Evolutionary conservation across 2,329 filamentous ascomycete genomes (phyloP).

Genomic region (Diaporthe vaccinii): DNA sequence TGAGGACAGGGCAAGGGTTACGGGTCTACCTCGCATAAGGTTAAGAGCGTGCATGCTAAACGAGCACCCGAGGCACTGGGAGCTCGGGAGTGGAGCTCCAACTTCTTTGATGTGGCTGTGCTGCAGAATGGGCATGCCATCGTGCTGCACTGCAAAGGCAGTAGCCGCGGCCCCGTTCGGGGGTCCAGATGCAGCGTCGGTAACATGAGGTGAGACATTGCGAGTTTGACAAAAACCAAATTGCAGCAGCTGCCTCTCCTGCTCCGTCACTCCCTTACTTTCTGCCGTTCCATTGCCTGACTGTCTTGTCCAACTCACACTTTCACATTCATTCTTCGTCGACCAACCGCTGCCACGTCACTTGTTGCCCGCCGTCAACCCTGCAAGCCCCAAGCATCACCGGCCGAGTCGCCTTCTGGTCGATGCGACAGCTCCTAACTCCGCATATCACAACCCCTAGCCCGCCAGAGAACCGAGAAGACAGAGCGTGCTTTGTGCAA

Average conservation of each 20-base stretch:
- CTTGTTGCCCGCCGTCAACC: constrained; percentile 12
- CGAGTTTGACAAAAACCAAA: constrained; percentile 29
- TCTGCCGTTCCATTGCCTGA: background rate
- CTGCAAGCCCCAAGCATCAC: background rate
- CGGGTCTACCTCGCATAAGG: background rate
- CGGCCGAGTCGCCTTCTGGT: background rate
- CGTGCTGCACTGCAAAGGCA: background rate
- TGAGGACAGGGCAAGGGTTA: constrained; percentile 5
- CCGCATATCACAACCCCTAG: background rate
- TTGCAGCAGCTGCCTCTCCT: constrained; percentile 9
- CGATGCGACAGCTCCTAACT: background rate
- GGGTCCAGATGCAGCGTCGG: no score
- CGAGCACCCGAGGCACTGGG: constrained; percentile 19
- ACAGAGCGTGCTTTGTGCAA: background rate
- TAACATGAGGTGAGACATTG: constrained; percentile 30
- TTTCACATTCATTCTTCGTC: background rate
- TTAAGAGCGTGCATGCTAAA: constrained; percentile 10
- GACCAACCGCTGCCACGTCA: constrained; percentile 27
- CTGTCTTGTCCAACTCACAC: constrained; percentile 1
- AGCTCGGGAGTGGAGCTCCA: constrained; percentile 1
- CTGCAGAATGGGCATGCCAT: background rate
- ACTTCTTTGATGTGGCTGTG: constrained; percentile 22
- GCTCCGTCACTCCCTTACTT: background rate
- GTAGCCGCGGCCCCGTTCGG: background rate
- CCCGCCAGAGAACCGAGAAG: background rate